These are phyloP conservation scores for Lasiosphaeria ovina DNA, from an alignment of 495 filamentous ascomycete genomes.

Conservation along the genomic window DNA sequence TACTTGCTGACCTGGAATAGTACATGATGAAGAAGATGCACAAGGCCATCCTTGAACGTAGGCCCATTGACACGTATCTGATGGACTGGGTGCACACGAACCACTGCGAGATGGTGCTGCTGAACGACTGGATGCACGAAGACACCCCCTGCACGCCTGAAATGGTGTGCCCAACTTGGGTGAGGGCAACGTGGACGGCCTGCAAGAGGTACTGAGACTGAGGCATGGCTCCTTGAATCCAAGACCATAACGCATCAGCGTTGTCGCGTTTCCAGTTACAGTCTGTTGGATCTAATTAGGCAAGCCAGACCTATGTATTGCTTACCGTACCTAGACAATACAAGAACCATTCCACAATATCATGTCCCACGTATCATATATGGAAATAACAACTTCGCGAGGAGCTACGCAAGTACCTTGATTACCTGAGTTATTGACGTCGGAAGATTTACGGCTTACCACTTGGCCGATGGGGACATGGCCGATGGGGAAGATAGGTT, in stretches of 20 bases:
- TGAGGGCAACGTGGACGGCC: slow-evolving; percentile 4
- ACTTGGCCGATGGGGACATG: no score
- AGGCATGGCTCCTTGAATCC: background rate
- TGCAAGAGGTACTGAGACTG: background rate
- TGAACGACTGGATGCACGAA: slow-evolving; percentile 4
- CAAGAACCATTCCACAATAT: no score
- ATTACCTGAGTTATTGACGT: no score
- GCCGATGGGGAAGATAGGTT: no score
- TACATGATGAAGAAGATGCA: slow-evolving; percentile 11
- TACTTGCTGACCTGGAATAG: background rate
- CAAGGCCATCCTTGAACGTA: slow-evolving; percentile 6
- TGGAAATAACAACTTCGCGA: no score
- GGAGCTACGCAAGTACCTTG: no score
- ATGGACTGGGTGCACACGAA: background rate
- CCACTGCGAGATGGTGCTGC: slow-evolving; percentile 9
- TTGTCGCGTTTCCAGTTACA: no score
- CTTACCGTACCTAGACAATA: no score
- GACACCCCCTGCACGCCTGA: background rate
- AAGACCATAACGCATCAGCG: background rate
- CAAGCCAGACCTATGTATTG: no score
- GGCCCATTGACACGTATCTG: slow-evolving; percentile 7
- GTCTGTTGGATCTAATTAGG: no score
- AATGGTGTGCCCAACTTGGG: slow-evolving; percentile 5
- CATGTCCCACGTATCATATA: no score
- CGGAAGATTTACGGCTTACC: no score